phyloP scores from a whole-genome alignment of 2,329 filamentous ascomycete genomes.

The Calonectria pseudoreteaudii region DNA sequence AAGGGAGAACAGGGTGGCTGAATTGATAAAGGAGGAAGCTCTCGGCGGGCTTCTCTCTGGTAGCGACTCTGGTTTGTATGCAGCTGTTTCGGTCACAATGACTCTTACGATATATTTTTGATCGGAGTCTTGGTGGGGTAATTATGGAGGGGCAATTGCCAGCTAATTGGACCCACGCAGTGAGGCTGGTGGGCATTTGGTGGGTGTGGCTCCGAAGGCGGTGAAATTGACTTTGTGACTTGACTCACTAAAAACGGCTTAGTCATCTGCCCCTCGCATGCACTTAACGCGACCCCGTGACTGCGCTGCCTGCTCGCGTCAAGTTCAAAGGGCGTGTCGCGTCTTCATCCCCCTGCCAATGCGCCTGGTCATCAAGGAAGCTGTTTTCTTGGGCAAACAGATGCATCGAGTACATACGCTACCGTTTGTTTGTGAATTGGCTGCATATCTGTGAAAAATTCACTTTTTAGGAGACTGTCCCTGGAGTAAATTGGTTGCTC shows the following conservation, averaged over 20 bases:
- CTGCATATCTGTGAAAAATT: background rate
- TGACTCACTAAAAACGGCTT: background rate
- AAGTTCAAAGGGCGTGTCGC: slow-evolving; percentile 21
- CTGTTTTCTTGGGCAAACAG: slow-evolving; percentile 20
- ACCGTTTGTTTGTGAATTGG: background rate
- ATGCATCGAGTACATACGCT: slow-evolving; percentile 9
- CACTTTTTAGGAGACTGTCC: background rate
- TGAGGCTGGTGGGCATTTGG: background rate
- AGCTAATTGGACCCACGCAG: slow-evolving; percentile 15
- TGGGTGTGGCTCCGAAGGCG: background rate
- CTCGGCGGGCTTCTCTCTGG: slow-evolving; percentile 37
- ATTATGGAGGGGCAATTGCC: slow-evolving; percentile 36
- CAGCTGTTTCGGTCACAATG: slow-evolving; percentile 20
- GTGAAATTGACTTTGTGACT: slow-evolving; percentile 11
- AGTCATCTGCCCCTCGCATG: background rate
- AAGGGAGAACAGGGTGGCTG: slow-evolving; percentile 57
- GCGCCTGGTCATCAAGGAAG: slow-evolving; percentile 12
- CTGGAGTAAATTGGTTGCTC: background rate
- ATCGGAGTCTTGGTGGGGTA: slow-evolving; percentile 34
- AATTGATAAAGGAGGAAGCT: slow-evolving; percentile 37
- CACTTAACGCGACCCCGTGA: slow-evolving; percentile 46
- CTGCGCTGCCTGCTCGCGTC: slow-evolving; percentile 51
- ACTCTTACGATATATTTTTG: slow-evolving; percentile 33
- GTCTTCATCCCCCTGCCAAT: slow-evolving; percentile 9
- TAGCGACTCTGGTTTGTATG: background rate